Evolutionary conservation across 2,329 filamentous ascomycete species (phyloP), one percentile per base, ranked within the genome.

Genomic region (Periconia digitata): DNA sequence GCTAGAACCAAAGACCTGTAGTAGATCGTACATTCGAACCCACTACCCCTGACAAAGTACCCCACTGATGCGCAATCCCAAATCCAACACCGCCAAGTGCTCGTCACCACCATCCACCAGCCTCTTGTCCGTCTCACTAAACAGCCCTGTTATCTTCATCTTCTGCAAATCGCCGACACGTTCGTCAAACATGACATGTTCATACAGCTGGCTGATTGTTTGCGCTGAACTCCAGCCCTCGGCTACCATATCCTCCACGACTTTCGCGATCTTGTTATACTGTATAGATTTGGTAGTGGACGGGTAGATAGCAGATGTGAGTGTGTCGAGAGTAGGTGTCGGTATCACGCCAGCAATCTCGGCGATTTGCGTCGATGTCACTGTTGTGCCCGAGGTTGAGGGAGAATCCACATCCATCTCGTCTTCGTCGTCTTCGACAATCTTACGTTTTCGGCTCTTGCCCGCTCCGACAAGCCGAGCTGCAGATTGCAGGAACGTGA

Each of bases 301-400:
- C 8, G 90, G 89, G 58, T 89, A 86, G 76, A 97, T 88, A 16
- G 90, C 87, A 50, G 83, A 74, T 12, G 90, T 76, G 15, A 99
- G 78, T 8, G 72, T 73, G 46, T 87, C 81, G 42, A 99, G 84
- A 1, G 90, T 89, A 10, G 70, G 61, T 13, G 85, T 80, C 0
- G 95, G 94, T 58, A 99, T 92, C 2, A 97, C 90, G 46, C 95
- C 94, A 0, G 94, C 92, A 67, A 99, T 99, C 62, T 99, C 94
- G 67, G 97, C 90, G 40, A 99, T 84, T 44, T 83, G 84, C 32
- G 92, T 81, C 0, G 91, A 92, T 40, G 97, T 84, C 12, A 72
- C 60, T n/a, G 53, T 44, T 10, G 54, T 36, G 10, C 38, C 27
- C 2, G 44, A 49, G n/a, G 49, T 32, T 8, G 53, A 37, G 1